Percentiles rank a stretch among this genome's conserved stretches.
Conservation (phyloP, 495 filamentous ascomycete species). For the Paragyromitra xinjiangensis region DNA sequence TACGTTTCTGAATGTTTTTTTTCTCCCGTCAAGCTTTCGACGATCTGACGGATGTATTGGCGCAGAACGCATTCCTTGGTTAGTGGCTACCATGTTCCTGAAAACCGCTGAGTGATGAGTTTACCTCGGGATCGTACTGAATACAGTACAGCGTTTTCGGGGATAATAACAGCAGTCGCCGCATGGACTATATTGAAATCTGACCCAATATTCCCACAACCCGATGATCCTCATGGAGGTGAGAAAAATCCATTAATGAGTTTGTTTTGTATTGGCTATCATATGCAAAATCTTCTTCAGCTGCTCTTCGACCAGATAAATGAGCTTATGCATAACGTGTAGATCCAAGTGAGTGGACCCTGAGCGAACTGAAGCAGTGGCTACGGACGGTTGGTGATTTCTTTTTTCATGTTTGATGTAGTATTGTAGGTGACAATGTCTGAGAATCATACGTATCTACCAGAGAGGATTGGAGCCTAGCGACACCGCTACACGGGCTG, state of each 20-base stretch:
- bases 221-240: conserved; percentile 79
- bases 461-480: conserved; percentile 79
- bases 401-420: conserved; percentile 14
- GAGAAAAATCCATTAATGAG: conserved; percentile 42
- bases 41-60: conserved; percentile 41
- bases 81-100: neutral
- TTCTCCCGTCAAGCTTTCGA: conserved; percentile 39
- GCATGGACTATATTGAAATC: conserved; percentile 84
- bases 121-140: conserved; percentile 35
- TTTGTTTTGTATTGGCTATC: conserved; percentile 8
- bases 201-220: conserved; percentile 74
- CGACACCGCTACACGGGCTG: conserved; percentile 72
- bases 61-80: conserved; percentile 64
- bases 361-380: conserved; percentile 77
- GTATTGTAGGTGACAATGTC: conserved; percentile 15
- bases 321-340: neutral
- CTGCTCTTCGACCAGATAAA: neutral
- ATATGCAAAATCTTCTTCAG: conserved; percentile 14
- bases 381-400: conserved; percentile 71
- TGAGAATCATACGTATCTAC: conserved; percentile 33
- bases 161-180: conserved; percentile 82
- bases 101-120: neutral
- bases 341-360: conserved; percentile 77
- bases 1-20: conserved; percentile 59
- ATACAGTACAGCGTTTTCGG: conserved; percentile 70